Conservation (phyloP, 257 asterid species). For the Solanum ahanhuiri region DNA sequence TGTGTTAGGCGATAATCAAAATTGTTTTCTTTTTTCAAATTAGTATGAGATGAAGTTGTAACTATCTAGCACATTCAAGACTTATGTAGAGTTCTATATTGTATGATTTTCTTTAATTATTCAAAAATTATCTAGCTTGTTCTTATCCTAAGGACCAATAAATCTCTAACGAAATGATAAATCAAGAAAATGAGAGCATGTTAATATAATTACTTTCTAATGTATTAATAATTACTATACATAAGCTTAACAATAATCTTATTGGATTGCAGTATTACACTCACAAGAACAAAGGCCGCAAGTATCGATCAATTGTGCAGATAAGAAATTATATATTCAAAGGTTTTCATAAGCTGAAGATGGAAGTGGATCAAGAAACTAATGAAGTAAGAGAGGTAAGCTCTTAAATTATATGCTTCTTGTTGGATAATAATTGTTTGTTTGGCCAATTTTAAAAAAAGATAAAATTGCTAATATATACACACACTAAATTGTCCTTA, state of each 20-base stretch:
- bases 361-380: not conserved
- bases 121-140: not conserved
- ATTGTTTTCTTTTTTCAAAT: not conserved
- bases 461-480: not conserved
- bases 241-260: not conserved
- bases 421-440: too few relatives aligned
- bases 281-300: not conserved
- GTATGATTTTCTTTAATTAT: not conserved
- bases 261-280: not conserved
- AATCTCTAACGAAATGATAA: not conserved
- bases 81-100: not conserved
- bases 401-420: not conserved
- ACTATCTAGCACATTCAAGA: not conserved
- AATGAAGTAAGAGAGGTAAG: not conserved
- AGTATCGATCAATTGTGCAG: not conserved
- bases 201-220: not conserved
- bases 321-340: not conserved
- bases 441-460: not conserved
- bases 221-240: not conserved
- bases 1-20: not conserved
- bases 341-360: not conserved
- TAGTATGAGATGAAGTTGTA: too few relatives aligned
- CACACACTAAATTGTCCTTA: not conserved
- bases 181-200: not conserved
- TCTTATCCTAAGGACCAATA: not conserved